A percentile compares a stretch with the other conserved stretches of the same genome.
Conservation (phyloP, 1,284 basidiomycete genomes). For the Cerrena zonata region DNA sequence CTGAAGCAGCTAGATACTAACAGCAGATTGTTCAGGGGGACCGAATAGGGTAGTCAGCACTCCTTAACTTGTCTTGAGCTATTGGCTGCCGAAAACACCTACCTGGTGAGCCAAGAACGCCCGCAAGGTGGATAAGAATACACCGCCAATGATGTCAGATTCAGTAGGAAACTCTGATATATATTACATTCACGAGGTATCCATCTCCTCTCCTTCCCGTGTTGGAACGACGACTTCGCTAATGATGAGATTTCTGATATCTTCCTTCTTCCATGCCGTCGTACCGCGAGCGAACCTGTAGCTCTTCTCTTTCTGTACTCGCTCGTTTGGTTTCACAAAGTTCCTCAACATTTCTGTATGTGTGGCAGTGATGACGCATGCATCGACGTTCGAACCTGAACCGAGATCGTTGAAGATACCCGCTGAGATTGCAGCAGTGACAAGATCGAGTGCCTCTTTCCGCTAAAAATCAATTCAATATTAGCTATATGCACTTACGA, state of each 20-base stretch:
- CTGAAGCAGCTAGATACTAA: too few species aligned
- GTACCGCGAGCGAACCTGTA: constrained; percentile 85
- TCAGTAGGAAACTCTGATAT: background rate
- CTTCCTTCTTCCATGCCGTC: constrained; percentile 82
- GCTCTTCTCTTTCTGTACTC: constrained; percentile 75
- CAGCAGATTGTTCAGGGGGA: too few species aligned
- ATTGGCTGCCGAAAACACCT: too few species aligned
- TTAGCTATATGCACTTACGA: background rate
- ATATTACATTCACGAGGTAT: constrained; percentile 34
- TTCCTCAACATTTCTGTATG: constrained; percentile 87
- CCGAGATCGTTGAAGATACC: constrained; percentile 99
- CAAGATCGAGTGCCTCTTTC: constrained; percentile 77
- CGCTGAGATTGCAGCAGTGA: constrained; percentile 82
- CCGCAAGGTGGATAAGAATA: too few species aligned
- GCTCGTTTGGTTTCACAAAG: constrained; percentile 87
- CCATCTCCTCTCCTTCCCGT: constrained; percentile 60
- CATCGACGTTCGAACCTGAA: constrained; percentile 95
- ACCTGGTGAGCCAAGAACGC: too few species aligned
- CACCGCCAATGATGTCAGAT: too few species aligned
- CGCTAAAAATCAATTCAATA: constrained; percentile 42
- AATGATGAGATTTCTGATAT: constrained; percentile 65
- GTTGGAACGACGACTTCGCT: constrained; percentile 60
- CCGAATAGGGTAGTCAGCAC: too few species aligned
- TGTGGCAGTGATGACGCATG: constrained; percentile 84
- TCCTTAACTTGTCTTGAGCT: too few species aligned